These are phyloP conservation scores for Porcisia hertigi DNA, from an alignment of 208 protist genomes.

Conservation along the genomic window DNA sequence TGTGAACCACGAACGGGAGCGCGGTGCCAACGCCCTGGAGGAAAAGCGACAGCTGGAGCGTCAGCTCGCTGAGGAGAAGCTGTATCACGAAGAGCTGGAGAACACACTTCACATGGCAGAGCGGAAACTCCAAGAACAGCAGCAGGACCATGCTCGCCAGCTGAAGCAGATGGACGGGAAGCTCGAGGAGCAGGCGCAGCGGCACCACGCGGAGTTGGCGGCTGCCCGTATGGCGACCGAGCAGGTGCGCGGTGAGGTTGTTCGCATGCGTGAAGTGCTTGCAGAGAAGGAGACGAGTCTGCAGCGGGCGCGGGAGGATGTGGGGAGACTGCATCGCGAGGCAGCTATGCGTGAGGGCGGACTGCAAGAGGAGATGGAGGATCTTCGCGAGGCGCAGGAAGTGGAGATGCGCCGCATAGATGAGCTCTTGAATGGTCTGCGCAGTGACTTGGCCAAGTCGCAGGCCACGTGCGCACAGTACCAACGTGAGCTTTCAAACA, in stretches of 20 bases:
- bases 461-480: slow-evolving; percentile 61
- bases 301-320: slow-evolving; percentile 66
- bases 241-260: slow-evolving; percentile 48
- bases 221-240: slow-evolving; percentile 49
- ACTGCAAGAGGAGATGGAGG: slow-evolving; percentile 65
- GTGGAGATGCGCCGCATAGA: slow-evolving; percentile 78
- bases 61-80: slow-evolving; percentile 40
- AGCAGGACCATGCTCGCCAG: slow-evolving; percentile 40
- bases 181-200: slow-evolving; percentile 50
- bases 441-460: slow-evolving; percentile 63
- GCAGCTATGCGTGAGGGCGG: slow-evolving; percentile 44
- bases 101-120: slow-evolving; percentile 40
- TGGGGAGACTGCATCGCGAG: slow-evolving; percentile 57
- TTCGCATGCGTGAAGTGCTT: slow-evolving; percentile 42
- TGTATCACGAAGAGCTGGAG: slow-evolving; percentile 50
- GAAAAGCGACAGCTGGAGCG: slow-evolving; percentile 41
- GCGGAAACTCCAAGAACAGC: slow-evolving; percentile 38
- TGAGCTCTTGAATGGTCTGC: slow-evolving; percentile 76
- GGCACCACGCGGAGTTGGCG: slow-evolving; percentile 56
- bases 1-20: slow-evolving; percentile 41
- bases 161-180: slow-evolving; percentile 43
- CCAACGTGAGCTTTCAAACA: slow-evolving; percentile 58
- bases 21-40: slow-evolving; percentile 37
- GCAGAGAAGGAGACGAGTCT: slow-evolving; percentile 48
- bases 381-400: slow-evolving; percentile 54